Percentiles rank a stretch among this genome's conserved stretches.
Conservation (phyloP, 306 rosid species). For the Rosa multiflora region DNA sequence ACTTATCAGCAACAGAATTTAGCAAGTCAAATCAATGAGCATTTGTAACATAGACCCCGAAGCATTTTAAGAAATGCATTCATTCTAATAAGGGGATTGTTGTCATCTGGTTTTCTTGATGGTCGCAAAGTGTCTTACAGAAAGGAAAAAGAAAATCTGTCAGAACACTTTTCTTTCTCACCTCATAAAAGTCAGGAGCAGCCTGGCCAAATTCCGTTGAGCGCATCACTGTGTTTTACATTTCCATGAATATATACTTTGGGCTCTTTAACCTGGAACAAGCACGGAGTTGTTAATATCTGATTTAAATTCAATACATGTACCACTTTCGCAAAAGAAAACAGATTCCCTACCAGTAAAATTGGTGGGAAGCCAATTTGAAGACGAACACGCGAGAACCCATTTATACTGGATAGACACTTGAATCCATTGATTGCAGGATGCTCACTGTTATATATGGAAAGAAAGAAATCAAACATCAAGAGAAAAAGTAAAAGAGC, state of each 20-base stretch:
- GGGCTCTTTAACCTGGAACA: slow-evolving; percentile 63
- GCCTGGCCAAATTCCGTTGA: slow-evolving; percentile 62
- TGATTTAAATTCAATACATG: background rate
- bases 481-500: background rate
- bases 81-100: background rate
- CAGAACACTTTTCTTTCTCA: background rate
- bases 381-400: slow-evolving; percentile 57
- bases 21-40: background rate
- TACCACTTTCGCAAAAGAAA: background rate
- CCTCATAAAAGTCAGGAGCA: slow-evolving; percentile 37
- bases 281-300: slow-evolving; percentile 1
- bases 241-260: slow-evolving; percentile 75
- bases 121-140: background rate
- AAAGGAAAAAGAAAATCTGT: background rate
- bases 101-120: background rate
- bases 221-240: slow-evolving; percentile 33
- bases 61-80: background rate
- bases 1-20: background rate
- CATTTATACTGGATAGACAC: slow-evolving; percentile 62
- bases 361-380: slow-evolving; percentile 56
- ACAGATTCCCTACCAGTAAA: slow-evolving; percentile 43
- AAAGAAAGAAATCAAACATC: background rate
- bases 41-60: background rate
- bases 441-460: slow-evolving; percentile 58
- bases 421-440: slow-evolving; percentile 61